Evolutionary conservation across 2,329 filamentous ascomycete species (phyloP), one percentile per base, ranked within the genome.

Genomic region (Trichoderma sp.): DNA sequence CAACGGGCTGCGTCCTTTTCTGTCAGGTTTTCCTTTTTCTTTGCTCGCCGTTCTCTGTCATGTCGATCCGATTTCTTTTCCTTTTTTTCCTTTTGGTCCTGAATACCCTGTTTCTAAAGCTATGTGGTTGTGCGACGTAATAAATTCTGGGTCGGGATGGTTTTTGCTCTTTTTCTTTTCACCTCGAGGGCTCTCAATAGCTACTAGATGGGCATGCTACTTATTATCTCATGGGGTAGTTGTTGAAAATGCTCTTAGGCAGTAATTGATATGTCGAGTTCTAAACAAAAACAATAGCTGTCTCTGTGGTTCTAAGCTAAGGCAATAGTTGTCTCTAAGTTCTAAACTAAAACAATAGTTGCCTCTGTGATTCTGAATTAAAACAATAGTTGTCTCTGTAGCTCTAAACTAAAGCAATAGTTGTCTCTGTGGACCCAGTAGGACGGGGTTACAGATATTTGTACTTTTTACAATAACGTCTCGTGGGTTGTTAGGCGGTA

Each of bases 51-150:
- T 20, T 17, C 17, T 43, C 34, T 63, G 11, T 59, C 57, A 59
- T 34, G 57, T 59, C 57, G 28, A 12, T 63, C 9, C 36, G 23
- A 43, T 43, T 47, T 43, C 15, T 28, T 43, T n/a, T 43, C 17
- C 39, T n/a, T 15, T 28, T 26, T 59, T 34, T 5, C 50, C 4
- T 53, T 5, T 28, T 53, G 47, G 39, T 26, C 58, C 66, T 69
- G 66, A 61, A 69, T 69, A 69, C 66, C 66, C 66, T 69, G 66
- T 28, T 61, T 62, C 47, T 17, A 17, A 26, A 59, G 66, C 30
- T 62, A 13, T 47, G 23, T 32, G 55, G 26, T 26, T 58, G 47
- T 58, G 26, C 6, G 20, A 30, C 20, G n/a, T 69, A 69, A 69
- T 62, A 58, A 39, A 58, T 58, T 15, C 23, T 50, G 50, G 30